Conservation (phyloP, 2,329 filamentous ascomycete species). For the Hysterium pulicare region DNA sequence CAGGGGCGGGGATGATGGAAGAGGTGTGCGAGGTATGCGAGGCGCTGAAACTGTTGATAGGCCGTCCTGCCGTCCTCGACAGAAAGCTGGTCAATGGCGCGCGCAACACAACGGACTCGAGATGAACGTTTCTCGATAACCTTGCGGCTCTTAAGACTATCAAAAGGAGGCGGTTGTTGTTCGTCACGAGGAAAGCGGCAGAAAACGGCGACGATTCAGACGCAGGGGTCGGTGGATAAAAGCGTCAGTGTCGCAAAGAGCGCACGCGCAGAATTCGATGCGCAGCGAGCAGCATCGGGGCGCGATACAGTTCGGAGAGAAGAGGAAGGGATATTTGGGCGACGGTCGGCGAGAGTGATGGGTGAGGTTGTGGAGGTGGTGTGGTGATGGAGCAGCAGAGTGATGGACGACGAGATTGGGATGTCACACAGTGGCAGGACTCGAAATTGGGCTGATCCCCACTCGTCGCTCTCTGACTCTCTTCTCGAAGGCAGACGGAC, state of each 20-base stretch:
- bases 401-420: background rate
- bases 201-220: conserved; percentile 4
- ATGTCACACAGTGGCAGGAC: background rate
- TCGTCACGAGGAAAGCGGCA: background rate
- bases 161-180: background rate
- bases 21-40: background rate
- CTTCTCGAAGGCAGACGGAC: no score
- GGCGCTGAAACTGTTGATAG: background rate
- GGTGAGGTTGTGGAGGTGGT: background rate
- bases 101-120: conserved; percentile 2
- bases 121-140: background rate
- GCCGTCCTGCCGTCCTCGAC: background rate
- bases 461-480: no score
- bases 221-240: conserved; percentile 15
- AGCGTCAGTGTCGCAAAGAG: conserved; percentile 33
- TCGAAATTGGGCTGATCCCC: no score
- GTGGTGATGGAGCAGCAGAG: background rate
- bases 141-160: background rate
- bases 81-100: background rate
- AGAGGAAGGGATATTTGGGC: background rate
- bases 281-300: conserved; percentile 28
- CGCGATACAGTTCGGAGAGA: background rate
- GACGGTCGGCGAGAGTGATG: background rate
- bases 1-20: background rate
- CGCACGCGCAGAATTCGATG: conserved; percentile 26